Conservation (phyloP, 1,284 basidiomycete species). For the Rhodotorula sp. region DNA sequence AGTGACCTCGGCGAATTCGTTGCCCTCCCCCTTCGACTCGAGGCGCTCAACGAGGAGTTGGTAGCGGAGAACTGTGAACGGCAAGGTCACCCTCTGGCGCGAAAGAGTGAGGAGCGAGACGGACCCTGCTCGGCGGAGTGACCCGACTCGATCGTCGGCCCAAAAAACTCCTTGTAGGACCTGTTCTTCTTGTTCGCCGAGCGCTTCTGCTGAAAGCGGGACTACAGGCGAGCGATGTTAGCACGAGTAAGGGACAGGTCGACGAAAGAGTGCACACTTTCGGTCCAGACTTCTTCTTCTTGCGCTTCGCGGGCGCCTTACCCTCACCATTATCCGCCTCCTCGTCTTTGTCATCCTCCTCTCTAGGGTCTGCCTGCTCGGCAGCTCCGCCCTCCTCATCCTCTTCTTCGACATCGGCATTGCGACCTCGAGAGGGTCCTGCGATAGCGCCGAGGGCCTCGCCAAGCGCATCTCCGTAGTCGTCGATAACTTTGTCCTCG, state of each 20-base stretch:
- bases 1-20: slow-evolving; percentile 20
- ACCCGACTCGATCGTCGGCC: slow-evolving; percentile 32
- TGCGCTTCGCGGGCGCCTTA: neutral
- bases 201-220: slow-evolving; percentile 18
- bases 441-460: slow-evolving; percentile 1
- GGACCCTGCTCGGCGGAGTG: slow-evolving; percentile 16
- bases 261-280: neutral
- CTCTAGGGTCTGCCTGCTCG: neutral
- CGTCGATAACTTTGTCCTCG: slow-evolving; percentile 3
- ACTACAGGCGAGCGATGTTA: too few species aligned
- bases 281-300: slow-evolving; percentile 7
- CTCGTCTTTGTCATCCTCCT: neutral
- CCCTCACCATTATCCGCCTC: neutral
- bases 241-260: too few species aligned
- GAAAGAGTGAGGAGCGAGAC: too few species aligned
- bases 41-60: slow-evolving; percentile 33
- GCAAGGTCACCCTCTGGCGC: too few species aligned
- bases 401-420: neutral
- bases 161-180: slow-evolving; percentile 20
- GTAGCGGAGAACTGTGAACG: slow-evolving; percentile 23
- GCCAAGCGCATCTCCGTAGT: neutral
- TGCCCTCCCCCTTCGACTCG: slow-evolving; percentile 31
- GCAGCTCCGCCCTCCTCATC: neutral
- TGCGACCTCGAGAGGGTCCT: neutral
- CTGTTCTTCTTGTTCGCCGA: slow-evolving; percentile 24